phyloP scores from a whole-genome alignment of 2,329 filamentous ascomycete species.

The Fusarium pilosicola region DNA sequence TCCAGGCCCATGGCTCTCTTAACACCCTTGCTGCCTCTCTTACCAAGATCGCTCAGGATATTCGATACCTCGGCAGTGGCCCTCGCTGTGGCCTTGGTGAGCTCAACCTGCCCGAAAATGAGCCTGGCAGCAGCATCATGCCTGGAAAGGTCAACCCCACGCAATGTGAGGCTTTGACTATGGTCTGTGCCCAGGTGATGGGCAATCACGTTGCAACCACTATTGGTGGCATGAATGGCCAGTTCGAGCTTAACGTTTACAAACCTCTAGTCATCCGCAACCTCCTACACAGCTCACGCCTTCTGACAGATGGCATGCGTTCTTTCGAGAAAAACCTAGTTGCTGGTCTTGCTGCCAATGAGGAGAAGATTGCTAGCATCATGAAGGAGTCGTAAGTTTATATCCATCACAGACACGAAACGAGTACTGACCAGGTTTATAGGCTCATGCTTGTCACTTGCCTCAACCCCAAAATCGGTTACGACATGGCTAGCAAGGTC shows the following conservation, averaged over 20 bases:
- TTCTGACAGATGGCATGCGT: slow-evolving; percentile 91
- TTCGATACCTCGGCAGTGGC: slow-evolving; percentile 95
- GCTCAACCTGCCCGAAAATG: slow-evolving; percentile 93
- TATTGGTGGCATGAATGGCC: slow-evolving; percentile 94
- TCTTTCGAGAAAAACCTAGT: slow-evolving; percentile 97
- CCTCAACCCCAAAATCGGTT: slow-evolving; percentile 96
- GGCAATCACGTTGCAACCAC: slow-evolving; percentile 95
- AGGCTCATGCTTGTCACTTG: slow-evolving; percentile 98
- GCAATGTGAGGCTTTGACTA: slow-evolving; percentile 96
- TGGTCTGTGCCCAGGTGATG: slow-evolving; percentile 98
- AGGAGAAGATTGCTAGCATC: slow-evolving; percentile 88
- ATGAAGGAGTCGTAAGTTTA: slow-evolving; percentile 88
- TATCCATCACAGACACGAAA: neutral
- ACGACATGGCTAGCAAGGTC: slow-evolving; percentile 96
- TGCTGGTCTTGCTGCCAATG: slow-evolving; percentile 87
- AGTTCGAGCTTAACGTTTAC: slow-evolving; percentile 99
- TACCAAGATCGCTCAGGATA: slow-evolving; percentile 98
- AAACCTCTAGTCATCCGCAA: slow-evolving; percentile 97
- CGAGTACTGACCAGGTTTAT: slow-evolving; percentile 19
- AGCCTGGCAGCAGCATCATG: slow-evolving; percentile 98
- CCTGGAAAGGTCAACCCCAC: slow-evolving; percentile 99
- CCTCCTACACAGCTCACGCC: slow-evolving; percentile 88
- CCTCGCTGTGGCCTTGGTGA: slow-evolving; percentile 96
- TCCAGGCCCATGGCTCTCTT: slow-evolving; percentile 91
- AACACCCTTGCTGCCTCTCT: slow-evolving; percentile 93